Percentiles rank a stretch among this genome's conserved stretches.
phyloP scores from a whole-genome alignment of 495 filamentous ascomycete species.

The Neurospora hispaniola region DNA sequence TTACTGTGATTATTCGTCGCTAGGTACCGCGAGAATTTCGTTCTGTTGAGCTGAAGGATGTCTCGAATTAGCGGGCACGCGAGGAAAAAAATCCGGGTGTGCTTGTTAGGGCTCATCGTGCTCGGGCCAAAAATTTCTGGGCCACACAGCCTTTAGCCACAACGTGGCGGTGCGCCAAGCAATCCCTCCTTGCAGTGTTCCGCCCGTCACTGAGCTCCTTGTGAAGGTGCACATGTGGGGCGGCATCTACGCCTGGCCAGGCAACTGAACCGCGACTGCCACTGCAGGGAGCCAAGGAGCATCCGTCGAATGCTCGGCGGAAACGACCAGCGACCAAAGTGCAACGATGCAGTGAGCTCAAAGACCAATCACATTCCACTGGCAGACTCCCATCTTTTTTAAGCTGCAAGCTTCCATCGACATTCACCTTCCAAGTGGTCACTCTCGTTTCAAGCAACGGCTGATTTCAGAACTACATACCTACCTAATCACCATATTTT shows the following conservation, averaged over 20 bases:
- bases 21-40: constrained; percentile 20
- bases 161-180: not conserved
- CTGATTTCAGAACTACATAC: not conserved
- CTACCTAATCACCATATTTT: not conserved
- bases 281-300: not conserved
- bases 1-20: constrained; percentile 33
- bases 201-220: not conserved
- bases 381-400: not conserved
- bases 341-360: not conserved
- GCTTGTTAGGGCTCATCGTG: constrained; percentile 27
- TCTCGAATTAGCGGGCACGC: constrained; percentile 24
- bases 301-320: not conserved
- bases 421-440: not conserved
- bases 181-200: not conserved
- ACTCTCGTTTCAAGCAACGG: not conserved
- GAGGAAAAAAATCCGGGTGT: constrained; percentile 24
- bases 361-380: not conserved
- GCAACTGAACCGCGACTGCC: not conserved
- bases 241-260: not conserved
- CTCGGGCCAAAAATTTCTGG: constrained; percentile 12
- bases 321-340: not conserved
- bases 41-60: constrained; percentile 19
- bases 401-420: not conserved
- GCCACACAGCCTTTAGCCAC: not conserved
- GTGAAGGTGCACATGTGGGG: not conserved